Evolutionary conservation across 352 stramenopile genomes (phyloP), one percentile per base, ranked within the genome.

Genomic region (Globisporangium abappressorium): DNA sequence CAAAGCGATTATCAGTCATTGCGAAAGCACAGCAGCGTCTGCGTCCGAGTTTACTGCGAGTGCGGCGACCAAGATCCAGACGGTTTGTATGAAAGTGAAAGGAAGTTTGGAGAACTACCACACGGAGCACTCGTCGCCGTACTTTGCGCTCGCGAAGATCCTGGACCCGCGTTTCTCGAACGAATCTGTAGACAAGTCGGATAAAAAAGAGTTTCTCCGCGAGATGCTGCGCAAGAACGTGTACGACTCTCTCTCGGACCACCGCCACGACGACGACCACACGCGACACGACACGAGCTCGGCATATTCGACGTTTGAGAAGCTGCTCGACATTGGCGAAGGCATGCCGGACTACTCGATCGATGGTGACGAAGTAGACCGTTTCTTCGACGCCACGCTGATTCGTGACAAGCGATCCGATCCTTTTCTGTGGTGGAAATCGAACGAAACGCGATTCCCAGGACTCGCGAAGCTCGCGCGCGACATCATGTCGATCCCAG

Each of bases 371-470:
- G 84, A 93, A 47, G 84, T 93, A 4, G 84, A 93, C 65, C 81
- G 84, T n/a, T 93, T 93, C 71, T 93, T 93, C 28, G 84, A 93
- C 30, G 84, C 84, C 8, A 93, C 84, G 46, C 76, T 93, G 33
- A 87, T 93, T 65, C 82, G 84, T 8, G 84, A 93, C 72, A 93
- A 93, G 67, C 80, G 82, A 15, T 93, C 84, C 12, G 84, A 93
- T 56, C 84, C 84, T 62, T 90, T 93, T 56, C 62, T 93, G 62
- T 93, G 84, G 84, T 93, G 84, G 84, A 93, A 90, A 67, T 93
- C 84, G 53, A 93, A 93, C 66, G 84, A 89, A 65, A 91, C 84
- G 43, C 80, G 84, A 33, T 93, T 93, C 63, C 84, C 84, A 0
- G 71, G 70, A 5, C 64, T 93, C n/a, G 80, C 84, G 15, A 91